phyloP scores from a whole-genome alignment of 495 filamentous ascomycete genomes.

The Penicillium argentinense region DNA sequence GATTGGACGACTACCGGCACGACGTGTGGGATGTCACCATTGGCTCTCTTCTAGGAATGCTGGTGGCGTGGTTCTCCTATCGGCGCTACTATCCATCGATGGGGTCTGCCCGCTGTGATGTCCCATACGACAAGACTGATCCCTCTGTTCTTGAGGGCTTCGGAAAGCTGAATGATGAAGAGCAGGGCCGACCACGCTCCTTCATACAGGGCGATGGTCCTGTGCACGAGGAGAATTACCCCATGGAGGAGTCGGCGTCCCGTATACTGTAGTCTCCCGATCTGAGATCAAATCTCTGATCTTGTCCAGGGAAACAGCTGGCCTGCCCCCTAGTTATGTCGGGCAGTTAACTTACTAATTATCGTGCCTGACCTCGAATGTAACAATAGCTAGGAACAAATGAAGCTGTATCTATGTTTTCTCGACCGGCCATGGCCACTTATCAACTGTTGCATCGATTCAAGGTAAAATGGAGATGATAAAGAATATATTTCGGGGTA shows the following conservation, averaged over 20 bases:
- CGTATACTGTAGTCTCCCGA: too few species aligned
- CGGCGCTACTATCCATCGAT: conserved; percentile 64
- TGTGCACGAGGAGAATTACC: conserved; percentile 24
- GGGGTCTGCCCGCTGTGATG: conserved; percentile 48
- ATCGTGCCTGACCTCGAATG: too few species aligned
- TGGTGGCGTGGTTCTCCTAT: conserved; percentile 80
- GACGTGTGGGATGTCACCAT: conserved; percentile 89
- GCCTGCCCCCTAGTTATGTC: too few species aligned
- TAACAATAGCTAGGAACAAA: too few species aligned
- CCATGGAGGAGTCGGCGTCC: conserved; percentile 23
- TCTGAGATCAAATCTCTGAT: too few species aligned
- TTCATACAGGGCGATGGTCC: conserved; percentile 13
- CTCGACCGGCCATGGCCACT: too few species aligned
- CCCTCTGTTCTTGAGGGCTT: conserved; percentile 34
- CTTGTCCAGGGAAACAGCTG: too few species aligned
- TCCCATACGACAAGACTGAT: conserved; percentile 52
- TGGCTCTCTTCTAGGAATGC: conserved; percentile 71
- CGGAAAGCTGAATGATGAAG: conserved; percentile 51
- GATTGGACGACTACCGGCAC: conserved; percentile 91
- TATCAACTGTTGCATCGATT: too few species aligned
- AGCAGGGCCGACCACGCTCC: conserved; percentile 28
- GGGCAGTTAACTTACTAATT: too few species aligned
- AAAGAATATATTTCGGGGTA: too few species aligned
- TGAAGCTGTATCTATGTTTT: too few species aligned
- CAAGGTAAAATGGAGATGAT: too few species aligned